Conservation (phyloP, 352 stramenopile species). For the Phytophthora litchii region DNA sequence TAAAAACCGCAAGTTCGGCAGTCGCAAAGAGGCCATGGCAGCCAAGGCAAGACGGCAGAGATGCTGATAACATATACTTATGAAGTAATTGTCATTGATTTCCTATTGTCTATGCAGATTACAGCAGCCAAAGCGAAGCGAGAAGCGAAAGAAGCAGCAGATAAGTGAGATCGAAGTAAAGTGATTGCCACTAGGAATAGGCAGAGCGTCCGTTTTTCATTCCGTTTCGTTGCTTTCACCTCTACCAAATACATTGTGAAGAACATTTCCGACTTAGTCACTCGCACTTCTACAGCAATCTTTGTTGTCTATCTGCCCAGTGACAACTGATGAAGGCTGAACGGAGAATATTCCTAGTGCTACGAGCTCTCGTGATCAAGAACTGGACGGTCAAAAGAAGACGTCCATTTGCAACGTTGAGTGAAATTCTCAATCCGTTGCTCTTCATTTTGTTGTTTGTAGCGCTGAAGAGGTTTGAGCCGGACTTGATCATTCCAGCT, state of each 20-base stretch:
- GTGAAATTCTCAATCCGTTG: constrained; percentile 70
- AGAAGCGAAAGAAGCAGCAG: constrained; percentile 45
- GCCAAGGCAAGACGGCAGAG: constrained; percentile 54
- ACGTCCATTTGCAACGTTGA: constrained; percentile 63
- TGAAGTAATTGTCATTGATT: constrained; percentile 4
- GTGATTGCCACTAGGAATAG: constrained; percentile 14
- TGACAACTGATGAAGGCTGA: constrained; percentile 7
- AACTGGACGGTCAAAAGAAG: constrained; percentile 80
- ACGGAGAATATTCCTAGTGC: constrained; percentile 5
- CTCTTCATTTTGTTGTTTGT: constrained; percentile 79
- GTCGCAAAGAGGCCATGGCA: constrained; percentile 80
- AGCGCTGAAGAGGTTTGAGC: constrained; percentile 63
- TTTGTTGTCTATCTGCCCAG: not conserved
- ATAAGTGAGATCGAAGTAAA: constrained; percentile 9
- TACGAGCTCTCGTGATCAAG: constrained; percentile 66
- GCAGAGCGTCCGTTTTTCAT: constrained; percentile 19
- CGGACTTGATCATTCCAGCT: constrained; percentile 48
- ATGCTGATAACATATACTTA: not conserved
- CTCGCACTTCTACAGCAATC: not conserved
- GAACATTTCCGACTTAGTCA: not conserved
- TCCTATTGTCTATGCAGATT: constrained; percentile 47
- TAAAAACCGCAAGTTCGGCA: constrained; percentile 87
- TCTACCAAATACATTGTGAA: no score
- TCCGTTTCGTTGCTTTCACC: constrained; percentile 18
- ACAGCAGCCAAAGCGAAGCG: constrained; percentile 78